phyloP scores from a whole-genome alignment of 495 filamentous ascomycete genomes.

The Chaetomium fimeti region DNA sequence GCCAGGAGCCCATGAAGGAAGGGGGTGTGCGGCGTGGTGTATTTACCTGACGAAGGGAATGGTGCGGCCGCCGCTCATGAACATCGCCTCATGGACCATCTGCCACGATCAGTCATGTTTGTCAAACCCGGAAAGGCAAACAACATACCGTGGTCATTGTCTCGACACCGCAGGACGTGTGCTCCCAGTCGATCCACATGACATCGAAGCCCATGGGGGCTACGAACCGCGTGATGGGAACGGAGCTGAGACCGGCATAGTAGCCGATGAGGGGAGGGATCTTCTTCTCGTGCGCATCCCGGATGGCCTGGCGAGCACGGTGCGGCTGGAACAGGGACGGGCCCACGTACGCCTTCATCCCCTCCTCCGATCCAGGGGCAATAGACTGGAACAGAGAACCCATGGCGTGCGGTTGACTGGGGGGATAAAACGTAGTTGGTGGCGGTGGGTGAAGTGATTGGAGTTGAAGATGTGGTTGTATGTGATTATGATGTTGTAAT shows the following conservation, averaged over 20 bases:
- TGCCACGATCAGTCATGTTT: background rate
- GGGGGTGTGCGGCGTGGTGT: background rate
- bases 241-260: conserved; percentile 39
- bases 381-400: conserved; percentile 11
- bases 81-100: conserved; percentile 47
- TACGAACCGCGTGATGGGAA: conserved; percentile 38
- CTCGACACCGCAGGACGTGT: conserved; percentile 44
- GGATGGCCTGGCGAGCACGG: conserved; percentile 43
- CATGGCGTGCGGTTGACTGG: conserved; percentile 12
- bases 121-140: background rate
- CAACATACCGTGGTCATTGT: conserved; percentile 44
- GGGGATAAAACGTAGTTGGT: background rate
- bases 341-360: conserved; percentile 43
- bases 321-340: conserved; percentile 49
- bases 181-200: conserved; percentile 50
- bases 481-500: background rate
- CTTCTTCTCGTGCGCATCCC: conserved; percentile 45
- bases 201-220: conserved; percentile 43
- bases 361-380: conserved; percentile 12
- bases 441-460: too few species aligned
- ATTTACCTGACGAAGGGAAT: conserved; percentile 41
- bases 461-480: background rate
- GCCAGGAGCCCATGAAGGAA: background rate
- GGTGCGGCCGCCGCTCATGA: conserved; percentile 42
- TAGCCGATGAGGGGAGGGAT: conserved; percentile 44